Conservation (phyloP, 2,329 filamentous ascomycete species). For the Aspergillus carbonarius region DNA sequence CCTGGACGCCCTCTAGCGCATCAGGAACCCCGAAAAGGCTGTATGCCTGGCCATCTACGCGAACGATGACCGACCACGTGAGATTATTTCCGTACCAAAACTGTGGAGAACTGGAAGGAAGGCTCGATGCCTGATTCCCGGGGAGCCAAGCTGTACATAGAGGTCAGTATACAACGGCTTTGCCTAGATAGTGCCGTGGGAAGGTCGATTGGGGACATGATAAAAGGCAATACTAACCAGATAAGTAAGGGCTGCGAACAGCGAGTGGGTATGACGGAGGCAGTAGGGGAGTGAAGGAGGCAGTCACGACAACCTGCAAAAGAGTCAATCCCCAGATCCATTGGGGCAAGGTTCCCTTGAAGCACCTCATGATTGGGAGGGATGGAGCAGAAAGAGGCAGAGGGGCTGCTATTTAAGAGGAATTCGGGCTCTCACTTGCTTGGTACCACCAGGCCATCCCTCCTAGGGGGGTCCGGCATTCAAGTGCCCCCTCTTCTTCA, state of each 20-base stretch:
- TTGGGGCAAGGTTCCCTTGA: not conserved
- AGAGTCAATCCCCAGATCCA: slow-evolving; percentile 5
- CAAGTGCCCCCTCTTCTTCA: not conserved
- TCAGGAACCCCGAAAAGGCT: slow-evolving; percentile 40
- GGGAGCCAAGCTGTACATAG: slow-evolving; percentile 39
- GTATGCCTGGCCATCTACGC: slow-evolving; percentile 38
- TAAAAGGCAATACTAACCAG: slow-evolving; percentile 18
- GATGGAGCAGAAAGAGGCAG: not conserved
- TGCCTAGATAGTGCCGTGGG: not conserved
- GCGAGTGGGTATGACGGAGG: slow-evolving; percentile 44
- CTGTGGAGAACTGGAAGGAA: slow-evolving; percentile 36
- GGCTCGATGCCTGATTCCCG: slow-evolving; percentile 31
- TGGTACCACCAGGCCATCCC: not conserved
- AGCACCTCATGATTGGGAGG: not conserved
- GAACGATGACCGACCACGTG: slow-evolving; percentile 41
- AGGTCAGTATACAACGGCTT: not conserved
- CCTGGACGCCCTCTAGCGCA: slow-evolving; percentile 23
- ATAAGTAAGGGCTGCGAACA: slow-evolving; percentile 42
- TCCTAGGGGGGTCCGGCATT: not conserved
- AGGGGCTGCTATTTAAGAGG: not conserved
- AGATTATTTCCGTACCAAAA: slow-evolving; percentile 42
- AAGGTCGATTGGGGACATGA: not conserved
- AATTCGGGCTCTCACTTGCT: not conserved
- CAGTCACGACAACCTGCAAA: slow-evolving; percentile 15
- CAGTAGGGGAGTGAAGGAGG: slow-evolving; percentile 8